phyloP scores from a whole-genome alignment of 257 asterid species.

The Dorcoceras hygrometricum region DNA sequence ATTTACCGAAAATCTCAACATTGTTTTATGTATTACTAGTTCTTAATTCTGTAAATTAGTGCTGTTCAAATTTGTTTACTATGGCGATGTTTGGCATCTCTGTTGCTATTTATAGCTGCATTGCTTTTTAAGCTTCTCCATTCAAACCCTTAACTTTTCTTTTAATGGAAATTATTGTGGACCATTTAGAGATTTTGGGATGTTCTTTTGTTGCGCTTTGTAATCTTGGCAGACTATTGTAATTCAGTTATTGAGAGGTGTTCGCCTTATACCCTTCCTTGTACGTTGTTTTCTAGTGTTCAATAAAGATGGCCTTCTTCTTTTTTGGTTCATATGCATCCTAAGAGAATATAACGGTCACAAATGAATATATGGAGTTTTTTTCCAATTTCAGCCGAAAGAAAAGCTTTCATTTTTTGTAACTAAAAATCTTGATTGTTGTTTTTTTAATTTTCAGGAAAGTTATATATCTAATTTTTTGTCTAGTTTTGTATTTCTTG shows the following conservation, averaged over 20 bases:
- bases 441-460: slow-evolving; percentile 5
- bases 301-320: too few species aligned
- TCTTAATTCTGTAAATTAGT: not conserved
- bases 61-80: not conserved
- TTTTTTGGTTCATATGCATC: too few species aligned
- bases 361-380: not conserved
- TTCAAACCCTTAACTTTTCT: not conserved
- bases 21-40: too few species aligned
- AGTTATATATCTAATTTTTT: slow-evolving; percentile 5
- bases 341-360: not conserved
- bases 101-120: not conserved
- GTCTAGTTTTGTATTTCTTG: not conserved
- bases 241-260: too few species aligned
- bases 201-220: too few species aligned
- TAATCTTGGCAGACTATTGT: too few species aligned
- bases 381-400: not conserved
- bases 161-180: slow-evolving; percentile 1
- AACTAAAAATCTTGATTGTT: slow-evolving; percentile 8
- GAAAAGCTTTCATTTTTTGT: not conserved
- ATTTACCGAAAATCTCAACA: too few species aligned
- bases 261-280: too few species aligned
- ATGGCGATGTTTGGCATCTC: not conserved
- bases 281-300: too few species aligned
- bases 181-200: too few species aligned
- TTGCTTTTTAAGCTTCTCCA: slow-evolving; percentile 4